A percentile compares a stretch with the other conserved stretches of the same genome.
These are phyloP conservation scores for Hirschfeldia incana DNA, from an alignment of 345 rosid genomes.

Conservation along the genomic window DNA sequence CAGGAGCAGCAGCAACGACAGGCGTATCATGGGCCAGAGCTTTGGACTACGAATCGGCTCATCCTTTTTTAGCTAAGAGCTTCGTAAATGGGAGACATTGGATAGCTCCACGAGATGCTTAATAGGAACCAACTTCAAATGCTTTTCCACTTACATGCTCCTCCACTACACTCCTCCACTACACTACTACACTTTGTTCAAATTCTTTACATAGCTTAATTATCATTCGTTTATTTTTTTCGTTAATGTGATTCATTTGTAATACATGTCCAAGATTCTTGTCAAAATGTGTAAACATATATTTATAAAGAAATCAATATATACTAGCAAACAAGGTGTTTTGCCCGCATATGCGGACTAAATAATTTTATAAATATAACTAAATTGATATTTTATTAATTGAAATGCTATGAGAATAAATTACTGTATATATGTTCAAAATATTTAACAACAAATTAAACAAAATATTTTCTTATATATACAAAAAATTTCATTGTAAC, in stretches of 20 bases:
- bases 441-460: no score
- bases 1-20: constrained; percentile 72
- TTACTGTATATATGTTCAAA: no score
- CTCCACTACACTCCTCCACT: neutral
- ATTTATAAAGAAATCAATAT: neutral
- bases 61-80: constrained; percentile 79
- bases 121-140: constrained; percentile 8
- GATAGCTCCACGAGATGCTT: constrained; percentile 78
- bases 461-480: no score
- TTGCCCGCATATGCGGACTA: no score
- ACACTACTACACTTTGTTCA: neutral
- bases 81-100: constrained; percentile 95
- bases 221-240: neutral
- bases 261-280: neutral
- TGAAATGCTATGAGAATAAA: no score
- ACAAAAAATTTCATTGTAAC: no score
- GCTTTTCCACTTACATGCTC: neutral
- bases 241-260: neutral
- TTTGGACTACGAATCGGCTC: constrained; percentile 76
- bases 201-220: neutral
- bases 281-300: neutral
- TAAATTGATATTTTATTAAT: no score
- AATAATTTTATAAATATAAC: no score
- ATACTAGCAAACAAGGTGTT: neutral
- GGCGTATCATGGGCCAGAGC: constrained; percentile 93